phyloP scores from a whole-genome alignment of 371 early-diverging fungal genomes.

The Circinella minor region DNA sequence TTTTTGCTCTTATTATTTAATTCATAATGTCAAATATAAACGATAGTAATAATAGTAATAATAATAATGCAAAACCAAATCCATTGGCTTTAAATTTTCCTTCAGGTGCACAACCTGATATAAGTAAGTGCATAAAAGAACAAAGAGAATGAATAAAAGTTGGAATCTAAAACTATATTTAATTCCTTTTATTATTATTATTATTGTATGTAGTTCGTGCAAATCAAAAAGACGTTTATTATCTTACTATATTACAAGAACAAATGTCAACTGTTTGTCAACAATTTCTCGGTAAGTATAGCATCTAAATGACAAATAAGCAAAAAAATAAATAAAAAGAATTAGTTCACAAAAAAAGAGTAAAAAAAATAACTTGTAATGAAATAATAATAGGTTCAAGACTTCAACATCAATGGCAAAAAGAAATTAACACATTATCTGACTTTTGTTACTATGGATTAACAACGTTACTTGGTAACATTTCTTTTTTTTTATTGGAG shows the following conservation, averaged over 20 bases:
- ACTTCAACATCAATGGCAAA: conserved; percentile 68
- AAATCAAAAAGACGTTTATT: conserved; percentile 87
- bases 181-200: neutral
- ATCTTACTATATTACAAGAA: conserved; percentile 66
- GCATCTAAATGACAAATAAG: no score
- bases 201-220: conserved; percentile 67
- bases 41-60: neutral
- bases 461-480: conserved; percentile 68
- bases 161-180: no score
- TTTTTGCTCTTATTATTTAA: no score
- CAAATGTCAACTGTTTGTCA: conserved; percentile 69
- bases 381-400: conserved; percentile 61
- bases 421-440: conserved; percentile 65
- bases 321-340: neutral
- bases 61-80: neutral
- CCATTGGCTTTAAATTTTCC: conserved; percentile 59
- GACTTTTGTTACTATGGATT: conserved; percentile 73
- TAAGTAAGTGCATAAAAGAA: conserved; percentile 55
- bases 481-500: no score
- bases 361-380: neutral
- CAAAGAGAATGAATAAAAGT: neutral
- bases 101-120: conserved; percentile 80
- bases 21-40: neutral
- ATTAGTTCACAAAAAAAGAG: no score
- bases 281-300: conserved; percentile 60